Evolutionary conservation across 306 rosid species (phyloP).

Genomic region (Lablab purpureus): DNA sequence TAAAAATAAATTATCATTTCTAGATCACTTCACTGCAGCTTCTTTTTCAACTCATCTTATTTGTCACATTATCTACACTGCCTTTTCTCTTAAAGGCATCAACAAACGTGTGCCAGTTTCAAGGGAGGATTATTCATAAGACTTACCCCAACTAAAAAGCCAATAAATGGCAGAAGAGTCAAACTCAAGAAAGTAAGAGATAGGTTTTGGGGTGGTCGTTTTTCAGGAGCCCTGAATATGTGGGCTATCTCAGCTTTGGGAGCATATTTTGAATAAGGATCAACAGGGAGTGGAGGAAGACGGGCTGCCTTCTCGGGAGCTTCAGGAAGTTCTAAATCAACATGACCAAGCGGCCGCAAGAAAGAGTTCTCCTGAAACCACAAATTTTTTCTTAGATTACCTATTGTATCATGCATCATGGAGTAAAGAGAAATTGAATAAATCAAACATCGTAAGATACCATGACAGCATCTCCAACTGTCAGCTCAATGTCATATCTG

Average conservation of each 20-base stretch:
- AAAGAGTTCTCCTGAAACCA: conserved; percentile 91
- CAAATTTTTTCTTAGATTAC: conserved; percentile 43
- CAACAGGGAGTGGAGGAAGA: conserved; percentile 75
- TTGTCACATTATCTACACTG: conserved; percentile 14
- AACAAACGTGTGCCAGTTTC: conserved; percentile 2
- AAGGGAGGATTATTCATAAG: conserved; percentile 24
- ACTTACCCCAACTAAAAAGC: conserved; percentile 93
- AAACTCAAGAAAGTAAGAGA: conserved; percentile 87
- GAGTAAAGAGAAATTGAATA: neutral
- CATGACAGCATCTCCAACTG: conserved; percentile 96
- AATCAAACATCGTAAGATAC: conserved; percentile 52
- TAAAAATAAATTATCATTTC: conserved; percentile 20
- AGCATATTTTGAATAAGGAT: conserved; percentile 80
- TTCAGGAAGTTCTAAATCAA: conserved; percentile 94
- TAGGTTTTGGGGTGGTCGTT: conserved; percentile 84
- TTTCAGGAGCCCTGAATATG: conserved; percentile 91
- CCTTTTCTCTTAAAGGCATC: conserved; percentile 15
- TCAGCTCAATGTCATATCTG: conserved; percentile 82
- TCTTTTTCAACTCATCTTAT: conserved; percentile 24
- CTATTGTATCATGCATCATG: neutral
- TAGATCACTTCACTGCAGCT: conserved; percentile 4
- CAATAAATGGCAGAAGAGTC: conserved; percentile 75
- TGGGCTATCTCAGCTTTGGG: conserved; percentile 90
- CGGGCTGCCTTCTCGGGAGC: conserved; percentile 91
- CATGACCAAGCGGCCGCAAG: conserved; percentile 69